A percentile compares a stretch with the other conserved stretches of the same genome.
These are phyloP conservation scores for Aureobasidium mangrovei DNA, from an alignment of 2,329 filamentous ascomycete species.

Conservation along the genomic window DNA sequence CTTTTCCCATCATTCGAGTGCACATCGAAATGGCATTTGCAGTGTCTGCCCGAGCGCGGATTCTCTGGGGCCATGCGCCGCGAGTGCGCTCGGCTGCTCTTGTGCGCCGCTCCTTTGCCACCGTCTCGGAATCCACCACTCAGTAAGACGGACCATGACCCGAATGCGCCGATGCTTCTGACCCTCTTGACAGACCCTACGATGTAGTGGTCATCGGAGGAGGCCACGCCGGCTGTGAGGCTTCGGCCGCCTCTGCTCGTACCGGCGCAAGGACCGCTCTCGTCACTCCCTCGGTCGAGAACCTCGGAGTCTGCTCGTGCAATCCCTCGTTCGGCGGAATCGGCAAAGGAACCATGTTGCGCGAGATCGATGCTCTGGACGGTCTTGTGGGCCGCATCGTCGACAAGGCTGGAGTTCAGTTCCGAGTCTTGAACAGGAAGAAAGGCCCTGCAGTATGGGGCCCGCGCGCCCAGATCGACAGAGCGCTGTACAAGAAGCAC, in stretches of 20 bases:
- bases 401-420: constrained; percentile 92
- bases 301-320: constrained; percentile 90
- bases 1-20: too few species aligned
- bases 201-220: constrained; percentile 96
- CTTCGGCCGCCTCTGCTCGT: constrained; percentile 81
- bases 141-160: constrained; percentile 17
- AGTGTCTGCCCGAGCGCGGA: constrained; percentile 25
- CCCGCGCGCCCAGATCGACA: constrained; percentile 90
- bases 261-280: constrained; percentile 82
- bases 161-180: not conserved
- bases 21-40: constrained; percentile 17
- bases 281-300: constrained; percentile 78
- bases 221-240: constrained; percentile 91
- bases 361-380: constrained; percentile 91
- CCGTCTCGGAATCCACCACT: constrained; percentile 29
- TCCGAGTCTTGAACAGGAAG: constrained; percentile 74
- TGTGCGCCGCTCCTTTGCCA: constrained; percentile 35
- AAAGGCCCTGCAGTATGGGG: constrained; percentile 98
- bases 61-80: constrained; percentile 42
- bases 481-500: constrained; percentile 75
- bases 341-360: constrained; percentile 91
- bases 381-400: constrained; percentile 81
- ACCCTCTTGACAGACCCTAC: constrained; percentile 49
- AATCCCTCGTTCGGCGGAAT: constrained; percentile 98
- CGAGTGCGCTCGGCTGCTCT: constrained; percentile 35